Percentiles rank a stretch among this genome's conserved stretches.
Conservation (phyloP, 257 asterid species). For the Lycium barbarum region DNA sequence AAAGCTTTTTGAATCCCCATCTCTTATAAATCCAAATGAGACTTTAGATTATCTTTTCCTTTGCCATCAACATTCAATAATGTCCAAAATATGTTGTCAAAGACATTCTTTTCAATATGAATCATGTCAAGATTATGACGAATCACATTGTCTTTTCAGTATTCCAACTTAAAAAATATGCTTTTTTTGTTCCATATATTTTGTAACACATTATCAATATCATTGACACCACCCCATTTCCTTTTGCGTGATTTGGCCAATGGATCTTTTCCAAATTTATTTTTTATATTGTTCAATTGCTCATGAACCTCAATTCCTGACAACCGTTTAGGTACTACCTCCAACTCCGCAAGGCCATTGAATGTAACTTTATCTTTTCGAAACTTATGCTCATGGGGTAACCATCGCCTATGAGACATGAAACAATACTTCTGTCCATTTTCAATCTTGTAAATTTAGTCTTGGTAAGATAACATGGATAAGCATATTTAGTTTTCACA, state of each 20-base stretch:
- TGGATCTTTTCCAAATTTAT: too few relatives aligned
- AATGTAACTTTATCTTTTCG: too few relatives aligned
- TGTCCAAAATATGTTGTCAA: not conserved
- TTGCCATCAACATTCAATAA: constrained; percentile 14
- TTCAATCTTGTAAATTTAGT: not conserved
- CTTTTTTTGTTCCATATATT: constrained; percentile 28
- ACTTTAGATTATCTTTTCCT: constrained; percentile 23
- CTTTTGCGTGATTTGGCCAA: not conserved
- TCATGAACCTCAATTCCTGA: too few relatives aligned
- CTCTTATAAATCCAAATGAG: constrained; percentile 24
- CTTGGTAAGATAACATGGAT: not conserved
- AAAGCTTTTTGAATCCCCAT: not conserved
- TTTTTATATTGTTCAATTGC: too few relatives aligned
- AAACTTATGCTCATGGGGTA: not conserved
- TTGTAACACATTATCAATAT: not conserved
- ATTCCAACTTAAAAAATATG: constrained; percentile 34
- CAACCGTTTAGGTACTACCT: too few relatives aligned
- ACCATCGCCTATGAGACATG: not conserved
- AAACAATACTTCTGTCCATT: not conserved
- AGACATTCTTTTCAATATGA: constrained; percentile 32
- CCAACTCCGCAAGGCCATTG: too few relatives aligned
- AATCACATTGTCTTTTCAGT: constrained; percentile 4
- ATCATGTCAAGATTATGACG: constrained; percentile 29
- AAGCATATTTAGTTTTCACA: not conserved
- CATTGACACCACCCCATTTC: not conserved